Base-by-base conservation (phyloP, 176 grass and related monocot species). In the Oryza coarctata region DNA sequence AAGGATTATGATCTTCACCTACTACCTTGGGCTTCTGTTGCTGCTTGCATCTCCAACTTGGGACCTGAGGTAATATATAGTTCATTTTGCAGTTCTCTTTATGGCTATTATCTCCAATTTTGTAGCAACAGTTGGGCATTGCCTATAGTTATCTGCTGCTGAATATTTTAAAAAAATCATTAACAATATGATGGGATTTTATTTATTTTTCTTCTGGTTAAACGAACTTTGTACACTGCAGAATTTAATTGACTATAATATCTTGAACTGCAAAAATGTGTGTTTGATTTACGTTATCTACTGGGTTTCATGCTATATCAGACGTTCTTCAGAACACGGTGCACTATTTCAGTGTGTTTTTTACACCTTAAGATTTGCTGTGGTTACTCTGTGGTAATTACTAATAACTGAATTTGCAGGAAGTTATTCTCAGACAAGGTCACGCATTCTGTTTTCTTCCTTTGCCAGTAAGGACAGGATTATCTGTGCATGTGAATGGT, bases 371-470 rank as follows among this genome's bases (percentile, higher is more conserved):
- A 8, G 7, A 3, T 55, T 87, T 77, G 2, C 9, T 80, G 26
- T 83, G 77, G 34, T 44, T 63, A 64, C 27, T 71, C 77, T 88
- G 72, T 82, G 73, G 61, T 75, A 74, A 81, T 71, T 85, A n/a
- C 29, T 92, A 61, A 69, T 60, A 1, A 23, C 55, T 60, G 55
- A 83, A 80, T 85, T 86, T 88, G 78, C 95, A 98, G 95, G 88
- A 87, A 80, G 89, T 32, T 81, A 36, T 85, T 80, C 90, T 93
- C 80, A 91, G 83, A 87, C 70, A 93, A 77, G 95, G 95, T 27
- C 95, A 71, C 39, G 95, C 95, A 72, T 98, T 98, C 85, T 98
- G 92, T 89, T 94, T 94, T 84, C 95, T 98, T 86, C 95, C 95
- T 78, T 86, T 98, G 84, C 95, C 95, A 76, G 95, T 98, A 82